These are phyloP conservation scores for Pyrenochaeta sp. DNA, from an alignment of 2,329 filamentous ascomycete species.

Conservation along the genomic window DNA sequence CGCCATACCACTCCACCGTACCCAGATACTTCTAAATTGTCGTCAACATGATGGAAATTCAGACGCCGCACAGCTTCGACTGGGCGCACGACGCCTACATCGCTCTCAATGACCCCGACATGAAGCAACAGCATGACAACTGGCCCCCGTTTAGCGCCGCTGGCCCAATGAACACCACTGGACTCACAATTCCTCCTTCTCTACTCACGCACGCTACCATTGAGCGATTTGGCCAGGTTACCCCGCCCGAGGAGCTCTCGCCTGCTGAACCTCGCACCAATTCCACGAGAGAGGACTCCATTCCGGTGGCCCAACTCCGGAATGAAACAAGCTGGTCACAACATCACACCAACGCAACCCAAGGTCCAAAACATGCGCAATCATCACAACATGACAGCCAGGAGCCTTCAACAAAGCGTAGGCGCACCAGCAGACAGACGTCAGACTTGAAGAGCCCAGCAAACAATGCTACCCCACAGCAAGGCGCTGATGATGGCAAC, in stretches of 20 bases:
- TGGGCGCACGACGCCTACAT: slow-evolving; percentile 41
- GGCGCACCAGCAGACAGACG: slow-evolving; percentile 33
- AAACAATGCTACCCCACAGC: slow-evolving; percentile 10
- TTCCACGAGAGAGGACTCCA: slow-evolving; percentile 28
- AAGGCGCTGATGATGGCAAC: slow-evolving; percentile 20
- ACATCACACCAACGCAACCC: slow-evolving; percentile 8
- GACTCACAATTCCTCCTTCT: slow-evolving; percentile 40
- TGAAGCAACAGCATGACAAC: slow-evolving; percentile 26
- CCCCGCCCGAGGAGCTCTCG: slow-evolving; percentile 47
- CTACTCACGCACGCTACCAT: slow-evolving; percentile 38
- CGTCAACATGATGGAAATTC: slow-evolving; percentile 29
- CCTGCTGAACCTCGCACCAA: slow-evolving; percentile 26
- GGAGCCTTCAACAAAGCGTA: slow-evolving; percentile 34
- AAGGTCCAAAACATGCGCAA: slow-evolving; percentile 9
- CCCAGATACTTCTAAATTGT: background rate
- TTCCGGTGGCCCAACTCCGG: slow-evolving; percentile 39
- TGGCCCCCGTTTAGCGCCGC: slow-evolving; percentile 30
- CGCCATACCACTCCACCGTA: background rate
- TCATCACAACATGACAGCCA: slow-evolving; percentile 14
- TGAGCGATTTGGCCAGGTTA: slow-evolving; percentile 47
- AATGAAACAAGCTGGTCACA: slow-evolving; percentile 39
- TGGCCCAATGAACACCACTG: slow-evolving; percentile 10
- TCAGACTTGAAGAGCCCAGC: slow-evolving; percentile 15
- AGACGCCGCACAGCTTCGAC: slow-evolving; percentile 28
- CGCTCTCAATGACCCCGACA: slow-evolving; percentile 29